phyloP scores from a whole-genome alignment of 2,329 filamentous ascomycete genomes.

The Graphilbum ipis-grandicollis region DNA sequence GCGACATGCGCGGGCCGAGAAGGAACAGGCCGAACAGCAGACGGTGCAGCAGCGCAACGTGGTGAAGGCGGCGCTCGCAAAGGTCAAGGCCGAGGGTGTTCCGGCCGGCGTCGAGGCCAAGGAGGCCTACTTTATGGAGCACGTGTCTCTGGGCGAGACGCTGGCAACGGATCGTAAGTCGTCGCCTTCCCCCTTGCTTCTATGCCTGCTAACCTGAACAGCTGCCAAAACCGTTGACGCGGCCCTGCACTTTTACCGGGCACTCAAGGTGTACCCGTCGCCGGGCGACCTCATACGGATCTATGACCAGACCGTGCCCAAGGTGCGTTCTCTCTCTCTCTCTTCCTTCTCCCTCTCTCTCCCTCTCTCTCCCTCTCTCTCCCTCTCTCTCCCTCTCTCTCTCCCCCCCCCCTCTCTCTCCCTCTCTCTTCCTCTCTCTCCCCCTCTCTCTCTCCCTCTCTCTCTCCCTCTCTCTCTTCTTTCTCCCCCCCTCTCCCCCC shows the following conservation, averaged over 20 bases:
- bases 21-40: conserved; percentile 52
- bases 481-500: too few species aligned
- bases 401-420: too few species aligned
- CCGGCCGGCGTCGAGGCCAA: conserved; percentile 80
- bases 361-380: too few species aligned
- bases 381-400: too few species aligned
- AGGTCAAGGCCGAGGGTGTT: conserved; percentile 82
- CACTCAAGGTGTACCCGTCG: conserved; percentile 93
- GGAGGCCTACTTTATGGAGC: conserved; percentile 91
- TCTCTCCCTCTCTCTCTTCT: too few species aligned
- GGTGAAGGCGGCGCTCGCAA: conserved; percentile 60
- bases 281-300: conserved; percentile 86
- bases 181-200: too few species aligned
- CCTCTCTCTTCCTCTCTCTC: too few species aligned
- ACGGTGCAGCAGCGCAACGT: conserved; percentile 50
- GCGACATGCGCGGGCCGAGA: conserved; percentile 50
- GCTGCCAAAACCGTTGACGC: conserved; percentile 60
- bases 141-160: conserved; percentile 76
- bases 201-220: conserved; percentile 19
- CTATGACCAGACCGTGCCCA: conserved; percentile 96
- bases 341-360: too few species aligned
- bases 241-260: conserved; percentile 93
- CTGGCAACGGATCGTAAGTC: conserved; percentile 64
- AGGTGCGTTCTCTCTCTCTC: too few species aligned
- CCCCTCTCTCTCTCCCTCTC: too few species aligned